phyloP scores from a whole-genome alignment of 2,329 filamentous ascomycete species.

The Myriangium duriaei region DNA sequence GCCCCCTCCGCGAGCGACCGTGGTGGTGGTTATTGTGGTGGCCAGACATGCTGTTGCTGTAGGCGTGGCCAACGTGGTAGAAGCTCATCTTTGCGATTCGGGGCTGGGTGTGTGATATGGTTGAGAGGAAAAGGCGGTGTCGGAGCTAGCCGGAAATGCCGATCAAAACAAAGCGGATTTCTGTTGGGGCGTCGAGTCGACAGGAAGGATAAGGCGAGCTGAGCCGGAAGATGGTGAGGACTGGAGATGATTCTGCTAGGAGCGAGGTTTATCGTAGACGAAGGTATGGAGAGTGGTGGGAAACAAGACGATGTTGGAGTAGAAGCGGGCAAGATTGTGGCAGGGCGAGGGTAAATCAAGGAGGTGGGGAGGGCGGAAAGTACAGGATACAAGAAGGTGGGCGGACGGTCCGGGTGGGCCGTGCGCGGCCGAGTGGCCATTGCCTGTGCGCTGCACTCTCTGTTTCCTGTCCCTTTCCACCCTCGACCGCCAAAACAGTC shows the following conservation, averaged over 20 bases:
- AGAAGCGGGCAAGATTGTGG: background rate
- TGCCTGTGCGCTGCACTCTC: background rate
- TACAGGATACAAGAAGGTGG: too few relatives aligned
- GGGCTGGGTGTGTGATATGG: slow-evolving; percentile 8
- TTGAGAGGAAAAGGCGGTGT: slow-evolving; percentile 11
- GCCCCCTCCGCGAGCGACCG: slow-evolving; percentile 72
- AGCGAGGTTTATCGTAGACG: too few relatives aligned
- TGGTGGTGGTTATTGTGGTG: slow-evolving; percentile 61
- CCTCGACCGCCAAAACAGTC: background rate
- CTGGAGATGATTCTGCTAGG: too few relatives aligned
- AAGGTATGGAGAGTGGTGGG: too few relatives aligned
- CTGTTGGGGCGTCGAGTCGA: too few relatives aligned
- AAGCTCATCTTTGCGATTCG: slow-evolving; percentile 33
- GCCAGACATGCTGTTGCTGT: slow-evolving; percentile 37
- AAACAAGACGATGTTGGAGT: too few relatives aligned
- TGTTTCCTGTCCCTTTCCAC: background rate
- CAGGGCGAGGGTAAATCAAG: background rate
- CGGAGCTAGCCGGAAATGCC: slow-evolving; percentile 12
- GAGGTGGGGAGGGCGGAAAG: background rate
- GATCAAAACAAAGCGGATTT: slow-evolving; percentile 13
- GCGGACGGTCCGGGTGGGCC: too few relatives aligned
- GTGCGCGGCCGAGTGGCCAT: too few relatives aligned
- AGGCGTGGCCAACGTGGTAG: slow-evolving; percentile 36
- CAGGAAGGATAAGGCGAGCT: slow-evolving; percentile 8
- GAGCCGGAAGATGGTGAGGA: too few relatives aligned